Evolutionary conservation across 352 stramenopile genomes (phyloP), one percentile per base, ranked within the genome.

Genomic region (Phytophthora nicotianae): DNA sequence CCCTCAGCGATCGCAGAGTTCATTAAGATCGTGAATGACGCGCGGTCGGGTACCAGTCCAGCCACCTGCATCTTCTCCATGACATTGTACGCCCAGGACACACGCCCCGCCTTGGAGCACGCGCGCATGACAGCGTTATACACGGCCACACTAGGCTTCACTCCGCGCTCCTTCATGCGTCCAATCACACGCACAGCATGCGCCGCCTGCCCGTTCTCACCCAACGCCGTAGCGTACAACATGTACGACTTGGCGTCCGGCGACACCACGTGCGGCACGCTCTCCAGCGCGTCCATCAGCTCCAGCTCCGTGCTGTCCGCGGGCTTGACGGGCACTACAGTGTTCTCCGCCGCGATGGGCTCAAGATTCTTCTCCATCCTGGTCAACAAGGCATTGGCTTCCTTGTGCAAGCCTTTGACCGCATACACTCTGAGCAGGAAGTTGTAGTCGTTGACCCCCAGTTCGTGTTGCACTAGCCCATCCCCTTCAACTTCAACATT

Each of bases 41-140:
- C 79, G 38, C 71, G 59, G 64, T 88, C 80, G 0, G 85, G 85
- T 56, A 77, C 75, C 35, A 90, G 48, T 8, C 85, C 85, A 0
- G 82, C 80, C 10, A 90, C 78, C 65, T 93, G 85, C 81, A 94
- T 91, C 61, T 89, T 89, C 61, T 94, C 85, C 69, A 94, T 80
- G 33, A 94, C 81, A 59, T 92, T 94, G 76, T 94, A 94, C 6
- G 85, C 68, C 85, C 85, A 94, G 29, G 83, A 62, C 55, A 90
- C 66, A 23, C 74, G 72, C 27, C 66, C 58, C 4, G 79, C 75
- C 61, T 90, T 90, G 24, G 83, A 77, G 50, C 85, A 94, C n/a
- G 84, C 83, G 40, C 87, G 82, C 85, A 94, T 94, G 13, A 92
- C 81, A n/a, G 83, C 78, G 52, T 91, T 94, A 62, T 94, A 92